A percentile compares a stretch with the other conserved stretches of the same genome.
Conservation (phyloP, 2,329 filamentous ascomycete species). For the Teratosphaeria destructans region DNA sequence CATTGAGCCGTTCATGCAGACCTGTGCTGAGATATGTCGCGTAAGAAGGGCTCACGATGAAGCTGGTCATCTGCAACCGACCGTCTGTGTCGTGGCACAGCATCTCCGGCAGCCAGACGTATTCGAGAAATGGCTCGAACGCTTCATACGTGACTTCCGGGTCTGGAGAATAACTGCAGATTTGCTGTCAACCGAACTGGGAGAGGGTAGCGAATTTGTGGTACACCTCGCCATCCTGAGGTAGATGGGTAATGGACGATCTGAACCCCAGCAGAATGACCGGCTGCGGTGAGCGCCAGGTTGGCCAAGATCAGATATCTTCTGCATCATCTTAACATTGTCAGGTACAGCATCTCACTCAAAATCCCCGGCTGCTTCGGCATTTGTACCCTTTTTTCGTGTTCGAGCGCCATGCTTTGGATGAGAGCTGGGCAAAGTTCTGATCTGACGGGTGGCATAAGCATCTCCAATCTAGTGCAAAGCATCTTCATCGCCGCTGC, state of each 20-base stretch:
- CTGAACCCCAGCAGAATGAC: too few species aligned
- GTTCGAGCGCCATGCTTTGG: too few species aligned
- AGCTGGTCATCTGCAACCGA: slow-evolving; percentile 32
- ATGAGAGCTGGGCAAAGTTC: too few species aligned
- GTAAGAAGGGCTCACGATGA: slow-evolving; percentile 32
- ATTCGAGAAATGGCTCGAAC: slow-evolving; percentile 68
- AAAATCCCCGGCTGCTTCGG: too few species aligned
- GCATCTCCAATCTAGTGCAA: too few species aligned
- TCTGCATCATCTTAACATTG: too few species aligned
- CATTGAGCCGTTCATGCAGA: slow-evolving; percentile 62
- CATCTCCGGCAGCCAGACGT: slow-evolving; percentile 78
- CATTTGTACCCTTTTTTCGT: too few species aligned
- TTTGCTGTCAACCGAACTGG: slow-evolving; percentile 49
- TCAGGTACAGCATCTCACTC: too few species aligned
- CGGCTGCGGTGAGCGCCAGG: too few species aligned
- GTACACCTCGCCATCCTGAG: slow-evolving; percentile 64
- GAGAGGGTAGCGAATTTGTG: slow-evolving; percentile 61
- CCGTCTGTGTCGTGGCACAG: slow-evolving; percentile 74
- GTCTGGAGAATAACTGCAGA: slow-evolving; percentile 67
- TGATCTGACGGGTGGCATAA: too few species aligned
- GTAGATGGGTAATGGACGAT: not conserved
- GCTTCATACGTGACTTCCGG: slow-evolving; percentile 56
- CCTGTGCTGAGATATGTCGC: slow-evolving; percentile 64
- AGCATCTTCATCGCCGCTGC: too few species aligned
- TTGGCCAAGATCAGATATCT: too few species aligned